A percentile compares a stretch with the other conserved stretches of the same genome.
Conservation (phyloP, 2,329 filamentous ascomycete species). For the Pseudogymnoascus sp. region DNA sequence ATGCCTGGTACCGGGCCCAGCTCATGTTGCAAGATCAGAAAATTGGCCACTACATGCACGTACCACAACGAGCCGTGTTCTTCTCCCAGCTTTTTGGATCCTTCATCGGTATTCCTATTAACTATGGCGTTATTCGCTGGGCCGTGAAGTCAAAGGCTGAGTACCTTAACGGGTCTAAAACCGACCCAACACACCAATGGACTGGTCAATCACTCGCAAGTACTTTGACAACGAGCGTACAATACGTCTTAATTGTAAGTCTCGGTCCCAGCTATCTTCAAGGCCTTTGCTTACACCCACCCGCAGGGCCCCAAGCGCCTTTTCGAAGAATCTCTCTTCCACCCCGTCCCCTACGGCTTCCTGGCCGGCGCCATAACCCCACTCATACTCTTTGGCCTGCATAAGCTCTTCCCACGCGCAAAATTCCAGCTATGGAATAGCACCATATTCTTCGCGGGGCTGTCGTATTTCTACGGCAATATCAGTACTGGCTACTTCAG, state of each 20-base stretch:
- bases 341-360: conserved; percentile 43
- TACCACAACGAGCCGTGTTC: conserved; percentile 50
- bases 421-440: conserved; percentile 49
- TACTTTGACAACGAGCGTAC: conserved; percentile 46
- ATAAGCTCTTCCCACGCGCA: conserved; percentile 42
- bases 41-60: conserved; percentile 56
- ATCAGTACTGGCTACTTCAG: conserved; percentile 50
- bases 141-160: conserved; percentile 47
- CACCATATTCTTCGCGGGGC: conserved; percentile 51
- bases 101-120: conserved; percentile 49
- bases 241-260: conserved; percentile 49
- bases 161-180: conserved; percentile 40
- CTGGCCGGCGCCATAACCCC: conserved; percentile 40
- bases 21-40: conserved; percentile 54
- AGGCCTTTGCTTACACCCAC: neutral
- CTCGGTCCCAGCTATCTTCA: neutral
- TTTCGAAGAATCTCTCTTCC: conserved; percentile 40
- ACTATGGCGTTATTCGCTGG: conserved; percentile 54
- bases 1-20: conserved; percentile 52
- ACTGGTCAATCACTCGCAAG: conserved; percentile 45
- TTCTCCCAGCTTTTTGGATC: conserved; percentile 53
- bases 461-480: conserved; percentile 51
- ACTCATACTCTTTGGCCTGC: conserved; percentile 39
- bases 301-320: conserved; percentile 37
- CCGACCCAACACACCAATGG: conserved; percentile 52